Conservation (phyloP, 2,329 filamentous ascomycete species). For the Nannizziopsis arthrosporioides region DNA sequence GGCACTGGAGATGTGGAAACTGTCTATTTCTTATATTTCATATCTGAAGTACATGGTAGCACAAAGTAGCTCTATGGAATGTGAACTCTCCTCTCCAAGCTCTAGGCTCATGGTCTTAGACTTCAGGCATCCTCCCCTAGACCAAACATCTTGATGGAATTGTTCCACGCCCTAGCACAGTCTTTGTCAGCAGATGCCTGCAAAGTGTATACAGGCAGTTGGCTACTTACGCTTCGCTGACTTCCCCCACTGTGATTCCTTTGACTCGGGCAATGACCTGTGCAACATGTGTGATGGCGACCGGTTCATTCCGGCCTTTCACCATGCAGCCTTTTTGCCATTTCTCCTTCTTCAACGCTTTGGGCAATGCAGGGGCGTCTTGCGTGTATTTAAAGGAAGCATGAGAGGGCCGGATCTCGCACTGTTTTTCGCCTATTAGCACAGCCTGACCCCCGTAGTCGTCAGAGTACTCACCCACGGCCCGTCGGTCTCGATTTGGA, state of each 20-base stretch:
- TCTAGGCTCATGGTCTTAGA: neutral
- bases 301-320: conserved; percentile 90
- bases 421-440: conserved; percentile 37
- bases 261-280: conserved; percentile 80
- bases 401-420: conserved; percentile 82
- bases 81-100: no score
- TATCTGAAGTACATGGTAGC: no score
- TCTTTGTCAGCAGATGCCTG: conserved; percentile 8
- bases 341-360: conserved; percentile 89
- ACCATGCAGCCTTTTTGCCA: conserved; percentile 81
- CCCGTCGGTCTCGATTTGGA: conserved; percentile 95
- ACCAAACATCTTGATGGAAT: conserved; percentile 69
- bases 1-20: no score
- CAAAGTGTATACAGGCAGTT: neutral
- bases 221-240: conserved; percentile 59
- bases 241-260: conserved; percentile 62
- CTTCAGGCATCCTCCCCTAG: conserved; percentile 41
- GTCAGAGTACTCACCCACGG: conserved; percentile 50
- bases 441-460: conserved; percentile 8
- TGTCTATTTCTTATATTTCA: no score
- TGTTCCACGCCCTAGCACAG: conserved; percentile 54
- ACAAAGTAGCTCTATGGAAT: no score
- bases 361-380: conserved; percentile 60
- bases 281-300: conserved; percentile 75
- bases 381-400: conserved; percentile 65